Evolutionary conservation across 192 early-diverging fungal genomes (phyloP).

Genomic region (Umbelopsis sp.): DNA sequence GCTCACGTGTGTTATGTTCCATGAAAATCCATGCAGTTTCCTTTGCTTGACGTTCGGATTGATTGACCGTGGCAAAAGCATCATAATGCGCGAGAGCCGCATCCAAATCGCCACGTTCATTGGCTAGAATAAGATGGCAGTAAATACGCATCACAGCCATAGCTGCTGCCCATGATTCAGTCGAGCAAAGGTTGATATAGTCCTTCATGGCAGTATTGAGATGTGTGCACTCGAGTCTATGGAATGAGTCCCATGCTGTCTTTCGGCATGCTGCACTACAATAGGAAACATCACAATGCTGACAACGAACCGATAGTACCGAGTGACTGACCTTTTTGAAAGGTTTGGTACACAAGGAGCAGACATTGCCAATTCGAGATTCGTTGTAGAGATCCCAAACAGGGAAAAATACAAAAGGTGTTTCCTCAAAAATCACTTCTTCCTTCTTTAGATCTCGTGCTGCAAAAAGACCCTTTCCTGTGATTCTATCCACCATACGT

Average conservation of each 20-base stretch:
- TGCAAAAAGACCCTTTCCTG: conserved; percentile 56
- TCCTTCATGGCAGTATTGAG: conserved; percentile 45
- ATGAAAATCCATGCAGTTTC: conserved; percentile 60
- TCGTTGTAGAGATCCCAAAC: conserved; percentile 56
- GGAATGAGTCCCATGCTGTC: conserved; percentile 50
- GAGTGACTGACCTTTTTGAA: conserved; percentile 37
- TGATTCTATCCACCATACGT: conserved; percentile 39
- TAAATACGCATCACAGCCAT: conserved; percentile 52
- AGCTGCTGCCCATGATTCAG: conserved; percentile 48
- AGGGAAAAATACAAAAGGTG: conserved; percentile 60
- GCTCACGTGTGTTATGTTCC: conserved; percentile 40
- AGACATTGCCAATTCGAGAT: conserved; percentile 45
- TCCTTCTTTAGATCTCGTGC: conserved; percentile 51
- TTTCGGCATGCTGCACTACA: conserved; percentile 50
- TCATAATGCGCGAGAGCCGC: conserved; percentile 46
- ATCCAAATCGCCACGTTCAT: conserved; percentile 47
- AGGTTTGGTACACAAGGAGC: conserved; percentile 55
- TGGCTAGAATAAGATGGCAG: conserved; percentile 46
- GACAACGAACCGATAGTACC: conserved; percentile 36
- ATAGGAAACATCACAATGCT: conserved; percentile 45
- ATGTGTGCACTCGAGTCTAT: conserved; percentile 44
- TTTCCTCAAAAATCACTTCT: conserved; percentile 53
- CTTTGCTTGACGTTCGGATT: conserved; percentile 55
- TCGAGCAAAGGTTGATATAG: conserved; percentile 45
- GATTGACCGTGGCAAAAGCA: conserved; percentile 57